These are phyloP conservation scores for Penicillium fimorum DNA, from an alignment of 495 filamentous ascomycete genomes.

Conservation along the genomic window DNA sequence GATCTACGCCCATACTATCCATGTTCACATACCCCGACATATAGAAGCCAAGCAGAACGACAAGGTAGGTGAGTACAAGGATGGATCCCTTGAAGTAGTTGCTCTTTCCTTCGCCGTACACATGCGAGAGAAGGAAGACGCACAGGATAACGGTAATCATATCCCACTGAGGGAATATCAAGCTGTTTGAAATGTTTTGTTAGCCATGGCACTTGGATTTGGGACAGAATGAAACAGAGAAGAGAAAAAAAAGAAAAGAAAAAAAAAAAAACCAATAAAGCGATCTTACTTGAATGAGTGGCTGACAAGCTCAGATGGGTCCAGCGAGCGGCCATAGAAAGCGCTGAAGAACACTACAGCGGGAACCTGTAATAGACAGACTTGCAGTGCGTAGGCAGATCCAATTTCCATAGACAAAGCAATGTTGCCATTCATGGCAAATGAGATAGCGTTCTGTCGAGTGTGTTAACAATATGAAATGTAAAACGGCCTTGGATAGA, in stretches of 20 bases:
- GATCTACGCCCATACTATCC: constrained; percentile 56
- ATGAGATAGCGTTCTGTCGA: constrained; percentile 90
- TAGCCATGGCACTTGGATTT: constrained; percentile 4
- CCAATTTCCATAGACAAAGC: constrained; percentile 99
- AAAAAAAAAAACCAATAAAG: background rate
- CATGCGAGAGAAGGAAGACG: constrained; percentile 94
- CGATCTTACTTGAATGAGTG: constrained; percentile 73
- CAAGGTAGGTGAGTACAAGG: constrained; percentile 87
- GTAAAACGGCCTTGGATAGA: background rate
- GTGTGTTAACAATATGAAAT: constrained; percentile 16
- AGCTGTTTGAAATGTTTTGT: constrained; percentile 39
- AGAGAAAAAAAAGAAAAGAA: background rate
- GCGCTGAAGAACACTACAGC: constrained; percentile 91
- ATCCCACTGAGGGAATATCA: constrained; percentile 99
- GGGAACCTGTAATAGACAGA: constrained; percentile 95
- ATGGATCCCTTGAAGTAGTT: constrained; percentile 80
- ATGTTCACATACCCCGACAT: constrained; percentile 72
- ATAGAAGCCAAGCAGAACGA: constrained; percentile 90
- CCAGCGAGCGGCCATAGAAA: constrained; percentile 49
- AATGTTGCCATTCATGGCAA: constrained; percentile 99
- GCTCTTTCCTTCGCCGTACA: constrained; percentile 95
- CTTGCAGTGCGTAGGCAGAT: constrained; percentile 94
- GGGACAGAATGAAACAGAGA: background rate
- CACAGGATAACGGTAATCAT: constrained; percentile 97
- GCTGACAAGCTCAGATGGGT: constrained; percentile 57